Percentiles rank a stretch among this genome's conserved stretches.
Conservation (phyloP, 176 grass and related monocot genomes). For the Thinopyrum elongatum region DNA sequence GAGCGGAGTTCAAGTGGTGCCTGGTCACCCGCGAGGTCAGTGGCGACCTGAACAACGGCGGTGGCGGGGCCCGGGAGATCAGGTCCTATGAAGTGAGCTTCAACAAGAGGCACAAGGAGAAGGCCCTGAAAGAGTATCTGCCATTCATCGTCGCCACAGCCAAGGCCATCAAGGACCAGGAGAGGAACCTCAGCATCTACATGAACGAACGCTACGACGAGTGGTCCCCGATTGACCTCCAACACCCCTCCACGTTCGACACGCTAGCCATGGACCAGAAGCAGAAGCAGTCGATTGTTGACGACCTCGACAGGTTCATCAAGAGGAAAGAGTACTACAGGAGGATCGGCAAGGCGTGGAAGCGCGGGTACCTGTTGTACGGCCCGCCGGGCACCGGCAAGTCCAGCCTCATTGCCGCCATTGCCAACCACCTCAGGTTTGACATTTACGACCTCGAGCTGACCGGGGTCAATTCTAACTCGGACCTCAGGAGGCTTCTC, state of each 20-base stretch:
- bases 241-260: slow-evolving; percentile 76
- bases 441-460: slow-evolving; percentile 91
- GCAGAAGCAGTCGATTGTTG: slow-evolving; percentile 58
- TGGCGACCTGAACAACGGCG: neutral
- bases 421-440: slow-evolving; percentile 79
- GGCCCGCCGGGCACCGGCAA: slow-evolving; percentile 94
- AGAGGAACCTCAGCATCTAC: slow-evolving; percentile 48
- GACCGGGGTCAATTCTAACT: slow-evolving; percentile 56
- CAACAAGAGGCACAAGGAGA: slow-evolving; percentile 70
- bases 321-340: slow-evolving; percentile 89
- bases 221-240: slow-evolving; percentile 66
- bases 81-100: slow-evolving; percentile 58
- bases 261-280: slow-evolving; percentile 67
- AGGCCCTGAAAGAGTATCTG: slow-evolving; percentile 61
- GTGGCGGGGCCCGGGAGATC: neutral
- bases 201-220: slow-evolving; percentile 45
- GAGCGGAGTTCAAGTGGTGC: slow-evolving; percentile 46
- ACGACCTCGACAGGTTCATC: slow-evolving; percentile 64
- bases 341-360: slow-evolving; percentile 87
- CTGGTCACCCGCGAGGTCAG: neutral
- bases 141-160: slow-evolving; percentile 57
- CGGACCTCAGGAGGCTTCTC: slow-evolving; percentile 56
- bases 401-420: slow-evolving; percentile 92
- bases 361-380: slow-evolving; percentile 77
- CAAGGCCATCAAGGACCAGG: slow-evolving; percentile 53